A percentile compares a stretch with the other conserved stretches of the same genome.
These are phyloP conservation scores for Echium plantagineum DNA, from an alignment of 257 asterid genomes.

Conservation along the genomic window DNA sequence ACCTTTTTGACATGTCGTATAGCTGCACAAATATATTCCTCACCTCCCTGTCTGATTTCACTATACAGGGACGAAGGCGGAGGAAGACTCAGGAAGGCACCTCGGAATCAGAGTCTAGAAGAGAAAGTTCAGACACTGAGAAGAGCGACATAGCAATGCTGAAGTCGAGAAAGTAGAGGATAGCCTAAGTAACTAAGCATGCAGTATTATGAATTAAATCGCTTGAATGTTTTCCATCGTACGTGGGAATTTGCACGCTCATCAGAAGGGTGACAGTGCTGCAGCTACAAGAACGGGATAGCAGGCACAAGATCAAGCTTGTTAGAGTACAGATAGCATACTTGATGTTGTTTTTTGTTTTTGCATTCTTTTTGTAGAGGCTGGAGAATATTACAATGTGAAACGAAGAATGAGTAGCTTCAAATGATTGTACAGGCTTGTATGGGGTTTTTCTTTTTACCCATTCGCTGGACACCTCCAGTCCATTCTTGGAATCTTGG, in stretches of 20 bases:
- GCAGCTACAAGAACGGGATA: background rate
- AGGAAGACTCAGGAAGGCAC: slow-evolving; percentile 21
- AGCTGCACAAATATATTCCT: background rate
- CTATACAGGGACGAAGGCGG: slow-evolving; percentile 40
- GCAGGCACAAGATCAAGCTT: background rate
- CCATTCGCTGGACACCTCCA: too few relatives aligned
- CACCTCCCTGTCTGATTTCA: background rate
- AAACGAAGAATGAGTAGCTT: background rate
- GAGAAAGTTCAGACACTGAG: slow-evolving; percentile 15
- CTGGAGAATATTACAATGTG: slow-evolving; percentile 1
- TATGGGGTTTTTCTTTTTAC: too few relatives aligned
- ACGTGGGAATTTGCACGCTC: background rate
- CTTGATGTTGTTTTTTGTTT: background rate
- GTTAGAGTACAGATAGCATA: background rate
- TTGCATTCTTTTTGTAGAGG: background rate
- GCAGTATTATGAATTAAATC: background rate
- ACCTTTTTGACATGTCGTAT: background rate
- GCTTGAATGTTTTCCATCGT: background rate
- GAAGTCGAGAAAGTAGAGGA: slow-evolving; percentile 16
- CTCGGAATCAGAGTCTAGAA: slow-evolving; percentile 9
- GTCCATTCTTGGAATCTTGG: too few relatives aligned
- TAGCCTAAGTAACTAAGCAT: background rate
- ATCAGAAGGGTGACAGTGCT: background rate
- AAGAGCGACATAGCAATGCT: slow-evolving; percentile 18
- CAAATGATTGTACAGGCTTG: slow-evolving; percentile 1